Percentiles rank a stretch among this genome's conserved stretches.
Evolutionary conservation across 2,329 filamentous ascomycete genomes (phyloP).

Genomic region (Daldinia sp.): DNA sequence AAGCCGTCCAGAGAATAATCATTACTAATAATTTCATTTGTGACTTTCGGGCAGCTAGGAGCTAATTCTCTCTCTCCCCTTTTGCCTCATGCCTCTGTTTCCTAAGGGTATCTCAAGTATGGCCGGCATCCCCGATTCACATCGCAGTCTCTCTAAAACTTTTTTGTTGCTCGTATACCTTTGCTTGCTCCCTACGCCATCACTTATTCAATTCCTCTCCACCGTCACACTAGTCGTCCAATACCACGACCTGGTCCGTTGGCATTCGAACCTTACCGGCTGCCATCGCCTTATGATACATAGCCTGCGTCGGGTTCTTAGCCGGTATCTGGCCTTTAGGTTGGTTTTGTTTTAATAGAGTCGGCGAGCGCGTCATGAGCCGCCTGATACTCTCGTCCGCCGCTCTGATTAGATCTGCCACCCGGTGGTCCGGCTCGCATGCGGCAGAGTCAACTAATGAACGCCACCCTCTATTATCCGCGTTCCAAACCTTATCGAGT

Average conservation of each 20-base stretch:
- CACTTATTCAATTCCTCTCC: conserved; percentile 21
- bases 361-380: conserved; percentile 49
- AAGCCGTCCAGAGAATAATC: conserved; percentile 10
- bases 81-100: conserved; percentile 29
- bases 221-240: conserved; percentile 34
- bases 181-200: conserved; percentile 20
- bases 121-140: conserved; percentile 33
- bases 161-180: conserved; percentile 30
- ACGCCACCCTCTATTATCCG: conserved; percentile 47
- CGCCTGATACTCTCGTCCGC: conserved; percentile 62
- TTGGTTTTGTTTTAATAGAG: conserved; percentile 44
- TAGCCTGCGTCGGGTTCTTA: conserved; percentile 40
- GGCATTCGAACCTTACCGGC: conserved; percentile 42
- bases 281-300: conserved; percentile 42
- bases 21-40: conserved; percentile 37
- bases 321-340: conserved; percentile 34
- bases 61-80: conserved; percentile 11
- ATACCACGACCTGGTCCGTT: conserved; percentile 35
- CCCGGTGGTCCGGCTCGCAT: conserved; percentile 55
- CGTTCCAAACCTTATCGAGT: conserved; percentile 49
- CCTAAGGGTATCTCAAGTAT: conserved; percentile 45
- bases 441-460: conserved; percentile 58
- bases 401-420: conserved; percentile 60
- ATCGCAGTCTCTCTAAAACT: conserved; percentile 38
- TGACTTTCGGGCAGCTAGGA: conserved; percentile 14